phyloP scores from a whole-genome alignment of 257 asterid genomes.

The Salvia hispanica region DNA sequence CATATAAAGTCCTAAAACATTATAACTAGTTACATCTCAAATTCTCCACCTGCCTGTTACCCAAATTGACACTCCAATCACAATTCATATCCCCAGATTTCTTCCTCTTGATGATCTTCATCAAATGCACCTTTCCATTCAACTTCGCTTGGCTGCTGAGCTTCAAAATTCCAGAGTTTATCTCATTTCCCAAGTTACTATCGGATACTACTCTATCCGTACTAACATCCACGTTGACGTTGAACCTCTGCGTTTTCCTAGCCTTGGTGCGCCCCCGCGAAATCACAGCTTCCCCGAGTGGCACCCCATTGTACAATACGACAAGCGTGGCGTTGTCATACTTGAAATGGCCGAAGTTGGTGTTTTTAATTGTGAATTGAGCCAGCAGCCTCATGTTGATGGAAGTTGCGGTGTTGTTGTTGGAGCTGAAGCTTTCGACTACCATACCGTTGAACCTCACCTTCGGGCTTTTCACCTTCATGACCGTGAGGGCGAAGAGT shows the following conservation, averaged over 20 bases:
- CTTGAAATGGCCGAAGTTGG: slow-evolving; percentile 39
- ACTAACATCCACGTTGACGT: slow-evolving; percentile 24
- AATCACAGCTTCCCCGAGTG: slow-evolving; percentile 24
- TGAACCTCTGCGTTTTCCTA: slow-evolving; percentile 22
- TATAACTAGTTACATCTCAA: slow-evolving; percentile 21
- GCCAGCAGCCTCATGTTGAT: slow-evolving; percentile 30
- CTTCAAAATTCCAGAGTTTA: slow-evolving; percentile 30
- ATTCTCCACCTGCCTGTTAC: slow-evolving; percentile 17
- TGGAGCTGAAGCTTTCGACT: slow-evolving; percentile 28
- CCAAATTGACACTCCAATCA: slow-evolving; percentile 30
- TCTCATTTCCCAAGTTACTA: slow-evolving; percentile 7
- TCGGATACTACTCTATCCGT: slow-evolving; percentile 2
- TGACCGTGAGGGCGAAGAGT: slow-evolving; percentile 27
- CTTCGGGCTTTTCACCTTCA: slow-evolving; percentile 29
- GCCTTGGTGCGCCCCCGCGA: slow-evolving; percentile 27
- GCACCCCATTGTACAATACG: slow-evolving; percentile 26
- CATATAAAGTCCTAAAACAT: too few species aligned
- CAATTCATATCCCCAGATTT: slow-evolving; percentile 35
- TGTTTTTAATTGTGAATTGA: slow-evolving; percentile 28
- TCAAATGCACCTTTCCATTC: slow-evolving; percentile 34
- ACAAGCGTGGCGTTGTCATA: slow-evolving; percentile 29
- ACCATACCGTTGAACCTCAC: slow-evolving; percentile 32
- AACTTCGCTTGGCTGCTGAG: slow-evolving; percentile 21
- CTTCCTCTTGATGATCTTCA: slow-evolving; percentile 36
- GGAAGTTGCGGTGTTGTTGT: slow-evolving; percentile 14